Evolutionary conservation across 1,284 basidiomycete species (phyloP), one percentile per base, ranked within the genome.

Genomic region (Xerocomus nothofagi): DNA sequence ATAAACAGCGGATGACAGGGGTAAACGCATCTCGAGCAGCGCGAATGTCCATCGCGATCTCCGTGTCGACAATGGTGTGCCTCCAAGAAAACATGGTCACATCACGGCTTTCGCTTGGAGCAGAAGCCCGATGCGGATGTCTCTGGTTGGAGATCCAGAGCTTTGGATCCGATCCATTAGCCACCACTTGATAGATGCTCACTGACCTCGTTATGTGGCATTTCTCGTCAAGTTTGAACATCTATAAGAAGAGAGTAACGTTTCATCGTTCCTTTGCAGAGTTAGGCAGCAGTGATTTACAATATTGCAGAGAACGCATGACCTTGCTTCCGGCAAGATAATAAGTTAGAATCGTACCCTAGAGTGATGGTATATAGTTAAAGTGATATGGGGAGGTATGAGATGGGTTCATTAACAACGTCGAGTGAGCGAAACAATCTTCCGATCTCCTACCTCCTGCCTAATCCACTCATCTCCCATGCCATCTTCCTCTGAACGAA

Each of bases 381-480:
- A n/a, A 44, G 39, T 6, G 21, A 20, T 10, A 14, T n/a, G 11
- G 20, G 21, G 37, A 27, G 11, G 15, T 11, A 11, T 2, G 34
- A 30, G 6, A 3, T n/a, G 12, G 20, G 6, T 27, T 27, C 7
- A 12, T 15, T 2, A 24, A 17, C 5, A 20, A 17, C 4, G n/a
- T 11, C 3, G 2, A 14, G 26, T 34, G 29, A 12, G 23, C 20
- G 30, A 24, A 23, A 2, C 20, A 23, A 17, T 12, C 29, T 21
- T 18, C 11, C n/a, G 26, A n/a, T 17, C 2, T 14, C 17, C 39
- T 55, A 64, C 20, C 41, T 55, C 41, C 53, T 50, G 7, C 54
- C 47, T 20, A 63, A 43, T 27, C 60, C 64, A 30, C 60, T 63
- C 24, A 61, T 2, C 10, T 50, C 31, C 54, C 57, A 64, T 31